Percentiles rank a stretch among this genome's conserved stretches.
These are phyloP conservation scores for Ophiostoma pallidulum DNA, from an alignment of 2,329 filamentous ascomycete genomes.

Conservation along the genomic window DNA sequence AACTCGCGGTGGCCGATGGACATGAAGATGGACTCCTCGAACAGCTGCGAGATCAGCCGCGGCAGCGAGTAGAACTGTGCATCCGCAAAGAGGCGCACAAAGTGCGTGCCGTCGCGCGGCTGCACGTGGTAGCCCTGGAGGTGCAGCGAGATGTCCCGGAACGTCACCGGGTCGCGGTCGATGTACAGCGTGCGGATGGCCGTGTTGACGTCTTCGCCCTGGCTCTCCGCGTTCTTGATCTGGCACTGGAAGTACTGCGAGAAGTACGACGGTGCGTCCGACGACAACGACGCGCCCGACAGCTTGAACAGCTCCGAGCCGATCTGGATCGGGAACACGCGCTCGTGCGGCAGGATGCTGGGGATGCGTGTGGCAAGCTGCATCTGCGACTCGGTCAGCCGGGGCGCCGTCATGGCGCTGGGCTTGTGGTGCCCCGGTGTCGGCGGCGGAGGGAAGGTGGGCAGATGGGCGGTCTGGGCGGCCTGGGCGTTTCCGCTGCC, in stretches of 20 bases:
- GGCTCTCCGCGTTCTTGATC: slow-evolving; percentile 53
- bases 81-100: slow-evolving; percentile 86
- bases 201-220: slow-evolving; percentile 40
- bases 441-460: not conserved
- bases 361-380: slow-evolving; percentile 31
- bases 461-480: not conserved
- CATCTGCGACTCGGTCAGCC: not conserved
- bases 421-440: not conserved
- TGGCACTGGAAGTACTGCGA: slow-evolving; percentile 88
- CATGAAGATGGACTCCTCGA: slow-evolving; percentile 86
- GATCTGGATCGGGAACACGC: slow-evolving; percentile 67
- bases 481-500: not conserved
- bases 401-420: too few relatives aligned
- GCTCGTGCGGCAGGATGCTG: slow-evolving; percentile 55
- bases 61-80: slow-evolving; percentile 84
- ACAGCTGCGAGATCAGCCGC: slow-evolving; percentile 80
- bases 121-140: slow-evolving; percentile 84
- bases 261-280: slow-evolving; percentile 88
- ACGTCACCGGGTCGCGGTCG: slow-evolving; percentile 83
- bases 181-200: slow-evolving; percentile 79
- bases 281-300: slow-evolving; percentile 63
- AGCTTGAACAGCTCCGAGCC: slow-evolving; percentile 63
- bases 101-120: slow-evolving; percentile 74
- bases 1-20: slow-evolving; percentile 82
- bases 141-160: slow-evolving; percentile 81